Evolutionary conservation across 495 filamentous ascomycete species (phyloP), one percentile per base, ranked within the genome.

Genomic region (Xylaria cubensis): DNA sequence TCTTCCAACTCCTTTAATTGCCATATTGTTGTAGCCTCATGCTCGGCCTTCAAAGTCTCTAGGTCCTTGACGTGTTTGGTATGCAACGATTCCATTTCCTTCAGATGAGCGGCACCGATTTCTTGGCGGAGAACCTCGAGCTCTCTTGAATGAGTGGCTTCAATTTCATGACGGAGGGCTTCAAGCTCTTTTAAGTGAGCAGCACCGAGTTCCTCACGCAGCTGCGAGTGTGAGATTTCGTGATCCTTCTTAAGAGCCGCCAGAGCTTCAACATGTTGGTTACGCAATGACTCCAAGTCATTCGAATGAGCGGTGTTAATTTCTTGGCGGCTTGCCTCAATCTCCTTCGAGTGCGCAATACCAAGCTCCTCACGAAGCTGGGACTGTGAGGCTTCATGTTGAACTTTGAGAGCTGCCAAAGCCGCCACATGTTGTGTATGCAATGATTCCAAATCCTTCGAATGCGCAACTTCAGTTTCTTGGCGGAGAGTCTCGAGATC

Each of bases 201-300:
- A 17, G 9, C n/a, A 55, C 63, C 9, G 29, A 72, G 55, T 21
- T 67, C 64, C n/a, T 64, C 64, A 13, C 29, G 34, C 29, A 51
- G 32, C 42, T 62, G 42, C 32, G 53, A 67, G 51, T 68, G 61
- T 1, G 70, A 44, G 8, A 44, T 12, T 55, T 72, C 70, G 39
- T 72, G 63, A 8, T 68, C 64, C 34, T 74, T 68, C 21, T 69
- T 64, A 50, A 78, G 50, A 7, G 72, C 46, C 12, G 73, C 74
- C 2, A 79, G 77, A 48, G 69, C 74, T 36, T 67, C 70, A 15
- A 73, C 74, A 51, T 79, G 76, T 63, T 78, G 76, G 51, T 59
- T 63, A 4, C 64, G 74, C 19, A 76, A 39, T 15, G 59, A n/a
- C 44, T 77, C 69, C 24, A 77, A 44, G 32, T 75, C 64, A 29